These are phyloP conservation scores for Mycena venus DNA, from an alignment of 768 basidiomycete genomes.

Conservation along the genomic window DNA sequence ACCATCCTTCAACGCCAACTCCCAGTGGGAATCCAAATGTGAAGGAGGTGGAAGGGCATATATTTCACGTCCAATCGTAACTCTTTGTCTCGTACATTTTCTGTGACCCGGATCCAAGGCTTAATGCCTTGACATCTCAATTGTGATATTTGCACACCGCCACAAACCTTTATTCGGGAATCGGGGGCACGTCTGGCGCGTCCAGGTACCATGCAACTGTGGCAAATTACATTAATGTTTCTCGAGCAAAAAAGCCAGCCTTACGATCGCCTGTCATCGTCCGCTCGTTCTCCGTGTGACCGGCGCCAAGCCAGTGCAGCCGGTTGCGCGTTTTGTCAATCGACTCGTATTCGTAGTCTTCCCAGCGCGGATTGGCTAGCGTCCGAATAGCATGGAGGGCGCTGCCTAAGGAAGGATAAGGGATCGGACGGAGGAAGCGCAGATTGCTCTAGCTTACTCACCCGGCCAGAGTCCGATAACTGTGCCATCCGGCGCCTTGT, in stretches of 20 bases:
- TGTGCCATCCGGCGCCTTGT: conserved; percentile 21
- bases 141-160: too few species aligned
- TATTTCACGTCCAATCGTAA: too few species aligned
- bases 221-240: not conserved
- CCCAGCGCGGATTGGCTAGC: conserved; percentile 19
- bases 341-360: conserved; percentile 24
- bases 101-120: too few species aligned
- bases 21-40: too few species aligned
- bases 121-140: too few species aligned
- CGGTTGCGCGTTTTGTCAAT: conserved; percentile 24
- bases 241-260: not conserved
- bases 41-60: too few species aligned
- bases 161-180: conserved; percentile 6
- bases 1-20: too few species aligned
- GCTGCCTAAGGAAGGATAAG: conserved; percentile 3
- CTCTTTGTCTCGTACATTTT: too few species aligned
- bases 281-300: conserved; percentile 23
- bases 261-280: conserved; percentile 21
- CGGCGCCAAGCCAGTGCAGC: conserved; percentile 20
- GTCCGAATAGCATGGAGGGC: conserved; percentile 13
- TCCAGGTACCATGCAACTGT: conserved; percentile 26
- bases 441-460: not conserved
- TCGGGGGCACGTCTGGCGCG: conserved; percentile 9
- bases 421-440: not conserved
- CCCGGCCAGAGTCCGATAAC: conserved; percentile 21